A percentile compares a stretch with the other conserved stretches of the same genome.
Evolutionary conservation across 208 protist species (phyloP).

Genomic region (Wallacemonas collosoma): DNA sequence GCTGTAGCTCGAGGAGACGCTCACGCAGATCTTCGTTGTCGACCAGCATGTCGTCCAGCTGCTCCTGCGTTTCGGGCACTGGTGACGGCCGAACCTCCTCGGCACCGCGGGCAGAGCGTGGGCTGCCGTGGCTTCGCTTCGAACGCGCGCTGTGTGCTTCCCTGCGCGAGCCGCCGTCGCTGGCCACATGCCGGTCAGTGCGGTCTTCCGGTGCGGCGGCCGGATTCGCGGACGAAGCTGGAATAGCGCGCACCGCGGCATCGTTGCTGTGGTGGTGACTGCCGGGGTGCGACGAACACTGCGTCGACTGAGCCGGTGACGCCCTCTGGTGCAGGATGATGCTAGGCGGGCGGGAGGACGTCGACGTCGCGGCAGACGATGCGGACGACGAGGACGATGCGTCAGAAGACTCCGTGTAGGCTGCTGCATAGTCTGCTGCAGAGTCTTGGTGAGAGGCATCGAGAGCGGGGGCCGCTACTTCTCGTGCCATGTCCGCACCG

Average conservation of each 20-base stretch:
- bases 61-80: slow-evolving; percentile 38
- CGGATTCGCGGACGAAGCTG: background rate
- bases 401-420: background rate
- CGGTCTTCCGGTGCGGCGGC: background rate
- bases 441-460: background rate
- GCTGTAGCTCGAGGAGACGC: slow-evolving; percentile 36
- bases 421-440: background rate
- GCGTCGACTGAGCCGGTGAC: background rate
- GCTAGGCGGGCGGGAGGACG: background rate
- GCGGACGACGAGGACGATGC: slow-evolving; percentile 9
- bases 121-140: background rate
- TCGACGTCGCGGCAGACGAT: background rate
- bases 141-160: background rate
- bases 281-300: background rate
- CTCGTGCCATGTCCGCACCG: background rate
- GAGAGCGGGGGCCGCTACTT: background rate
- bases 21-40: slow-evolving; percentile 55
- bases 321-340: background rate
- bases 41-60: slow-evolving; percentile 43
- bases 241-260: too few relatives aligned
- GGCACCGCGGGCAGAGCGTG: background rate
- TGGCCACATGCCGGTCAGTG: background rate
- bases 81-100: background rate
- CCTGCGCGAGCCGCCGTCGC: background rate
- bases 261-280: background rate